Evolutionary conservation across 345 rosid genomes (phyloP).

Genomic region (Linum lewisii): DNA sequence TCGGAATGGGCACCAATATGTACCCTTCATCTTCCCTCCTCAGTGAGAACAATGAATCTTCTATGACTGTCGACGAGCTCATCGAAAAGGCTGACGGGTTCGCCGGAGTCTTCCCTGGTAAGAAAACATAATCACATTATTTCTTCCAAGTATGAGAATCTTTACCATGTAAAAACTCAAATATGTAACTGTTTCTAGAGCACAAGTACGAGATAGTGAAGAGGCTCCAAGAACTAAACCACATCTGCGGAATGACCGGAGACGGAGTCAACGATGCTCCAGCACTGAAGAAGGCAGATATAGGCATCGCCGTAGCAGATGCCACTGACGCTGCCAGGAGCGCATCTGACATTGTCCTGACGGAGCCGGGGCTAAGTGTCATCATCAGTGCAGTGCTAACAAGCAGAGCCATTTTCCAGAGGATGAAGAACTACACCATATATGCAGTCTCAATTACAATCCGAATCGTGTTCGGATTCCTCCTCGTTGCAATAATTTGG

Average conservation of each 20-base stretch:
- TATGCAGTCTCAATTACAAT: conserved; percentile 81
- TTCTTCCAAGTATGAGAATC: too few species aligned
- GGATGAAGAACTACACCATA: conserved; percentile 90
- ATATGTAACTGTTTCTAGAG: too few species aligned
- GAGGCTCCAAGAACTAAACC: conserved; percentile 64
- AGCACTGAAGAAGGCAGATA: conserved; percentile 70
- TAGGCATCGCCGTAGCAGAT: conserved; percentile 75
- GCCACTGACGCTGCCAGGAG: conserved; percentile 80
- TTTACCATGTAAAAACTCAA: too few species aligned
- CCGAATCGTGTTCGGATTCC: conserved; percentile 69
- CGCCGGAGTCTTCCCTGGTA: conserved; percentile 88
- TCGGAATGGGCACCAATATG: conserved; percentile 87
- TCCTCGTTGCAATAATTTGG: conserved; percentile 74
- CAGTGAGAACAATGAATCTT: conserved; percentile 46
- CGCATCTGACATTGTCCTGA: conserved; percentile 73
- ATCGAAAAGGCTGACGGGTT: conserved; percentile 81
- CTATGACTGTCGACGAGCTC: conserved; percentile 57
- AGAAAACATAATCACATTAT: not conserved
- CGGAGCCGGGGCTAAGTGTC: conserved; percentile 73
- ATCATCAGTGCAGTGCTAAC: conserved; percentile 66
- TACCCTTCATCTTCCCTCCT: conserved; percentile 73
- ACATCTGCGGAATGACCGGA: conserved; percentile 87
- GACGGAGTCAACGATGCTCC: conserved; percentile 88
- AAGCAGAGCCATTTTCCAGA: conserved; percentile 77
- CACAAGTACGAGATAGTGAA: conserved; percentile 75